Percentiles rank a stretch among this genome's conserved stretches.
Evolutionary conservation across 768 basidiomycete species (phyloP).

Genomic region (Lepiota venenata): DNA sequence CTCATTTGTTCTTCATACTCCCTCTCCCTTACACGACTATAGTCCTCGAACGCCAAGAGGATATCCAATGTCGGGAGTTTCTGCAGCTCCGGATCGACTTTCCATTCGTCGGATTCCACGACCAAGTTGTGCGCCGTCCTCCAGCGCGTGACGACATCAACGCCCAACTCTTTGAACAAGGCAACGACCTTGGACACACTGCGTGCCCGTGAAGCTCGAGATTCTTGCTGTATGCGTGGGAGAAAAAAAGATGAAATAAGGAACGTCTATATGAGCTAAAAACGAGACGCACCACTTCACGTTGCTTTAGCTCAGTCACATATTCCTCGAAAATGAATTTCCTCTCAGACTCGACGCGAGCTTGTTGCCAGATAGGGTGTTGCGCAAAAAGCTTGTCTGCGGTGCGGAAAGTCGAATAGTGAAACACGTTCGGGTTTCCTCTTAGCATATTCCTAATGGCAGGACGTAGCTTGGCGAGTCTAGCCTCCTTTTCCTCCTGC

Average conservation of each 20-base stretch:
- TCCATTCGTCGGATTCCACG: constrained; percentile 76
- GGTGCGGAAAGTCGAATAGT: constrained; percentile 88
- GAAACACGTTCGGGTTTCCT: constrained; percentile 84
- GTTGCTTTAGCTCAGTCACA: constrained; percentile 77
- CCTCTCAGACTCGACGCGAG: constrained; percentile 81
- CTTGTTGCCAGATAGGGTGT: constrained; percentile 91
- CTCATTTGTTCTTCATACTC: constrained; percentile 90
- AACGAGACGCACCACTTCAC: constrained; percentile 77
- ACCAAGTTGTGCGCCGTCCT: constrained; percentile 77
- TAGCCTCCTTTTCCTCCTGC: constrained; percentile 79
- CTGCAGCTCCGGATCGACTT: constrained; percentile 69
- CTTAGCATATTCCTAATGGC: constrained; percentile 83
- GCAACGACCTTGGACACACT: constrained; percentile 81
- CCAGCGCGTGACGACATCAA: constrained; percentile 95
- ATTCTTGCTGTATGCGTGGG: constrained; percentile 58
- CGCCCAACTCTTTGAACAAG: constrained; percentile 82
- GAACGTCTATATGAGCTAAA: background rate
- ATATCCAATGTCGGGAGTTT: constrained; percentile 89
- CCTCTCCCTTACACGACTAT: constrained; percentile 83
- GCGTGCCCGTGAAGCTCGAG: constrained; percentile 69
- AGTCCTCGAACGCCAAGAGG: constrained; percentile 91
- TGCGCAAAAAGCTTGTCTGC: constrained; percentile 83
- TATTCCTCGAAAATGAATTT: constrained; percentile 91
- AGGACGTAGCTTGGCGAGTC: constrained; percentile 83
- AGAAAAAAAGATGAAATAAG: constrained; percentile 4